These are phyloP conservation scores for Mimosa bimucronata DNA, from an alignment of 306 rosid genomes.

Conservation along the genomic window DNA sequence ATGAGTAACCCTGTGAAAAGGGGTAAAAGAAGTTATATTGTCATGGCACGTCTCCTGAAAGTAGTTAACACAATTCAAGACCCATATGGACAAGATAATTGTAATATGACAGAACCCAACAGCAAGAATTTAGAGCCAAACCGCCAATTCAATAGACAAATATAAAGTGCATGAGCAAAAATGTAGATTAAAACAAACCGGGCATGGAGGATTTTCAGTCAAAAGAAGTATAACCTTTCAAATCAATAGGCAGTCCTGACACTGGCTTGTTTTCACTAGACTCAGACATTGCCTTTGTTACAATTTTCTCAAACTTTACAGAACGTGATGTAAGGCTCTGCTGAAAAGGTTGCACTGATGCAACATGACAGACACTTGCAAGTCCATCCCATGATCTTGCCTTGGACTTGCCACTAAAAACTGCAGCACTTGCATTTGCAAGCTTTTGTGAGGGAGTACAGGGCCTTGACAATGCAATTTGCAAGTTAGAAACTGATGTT, in stretches of 20 bases:
- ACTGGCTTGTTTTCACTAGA: conserved; percentile 55
- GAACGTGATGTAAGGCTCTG: conserved; percentile 44
- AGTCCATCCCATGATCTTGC: conserved; percentile 56
- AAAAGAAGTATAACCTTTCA: conserved; percentile 59
- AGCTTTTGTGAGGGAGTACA: conserved; percentile 49
- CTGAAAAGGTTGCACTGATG: conserved; percentile 53
- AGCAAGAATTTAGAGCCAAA: background rate
- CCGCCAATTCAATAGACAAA: background rate
- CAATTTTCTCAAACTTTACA: conserved; percentile 46
- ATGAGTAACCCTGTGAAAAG: background rate
- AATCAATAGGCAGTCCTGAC: conserved; percentile 83
- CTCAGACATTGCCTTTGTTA: conserved; percentile 64
- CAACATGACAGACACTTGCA: conserved; percentile 61
- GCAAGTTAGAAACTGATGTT: conserved; percentile 68
- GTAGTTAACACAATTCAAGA: background rate
- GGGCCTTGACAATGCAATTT: conserved; percentile 63
- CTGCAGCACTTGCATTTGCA: conserved; percentile 38
- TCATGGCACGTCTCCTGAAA: conserved; percentile 1
- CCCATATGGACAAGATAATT: background rate
- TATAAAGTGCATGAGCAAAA: background rate
- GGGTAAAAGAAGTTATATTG: background rate
- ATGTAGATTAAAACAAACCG: background rate
- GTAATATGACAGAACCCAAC: background rate
- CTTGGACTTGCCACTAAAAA: conserved; percentile 48
- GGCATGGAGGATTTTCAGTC: background rate